These are phyloP conservation scores for Acacia acuminata DNA, from an alignment of 306 rosid species.

Conservation along the genomic window DNA sequence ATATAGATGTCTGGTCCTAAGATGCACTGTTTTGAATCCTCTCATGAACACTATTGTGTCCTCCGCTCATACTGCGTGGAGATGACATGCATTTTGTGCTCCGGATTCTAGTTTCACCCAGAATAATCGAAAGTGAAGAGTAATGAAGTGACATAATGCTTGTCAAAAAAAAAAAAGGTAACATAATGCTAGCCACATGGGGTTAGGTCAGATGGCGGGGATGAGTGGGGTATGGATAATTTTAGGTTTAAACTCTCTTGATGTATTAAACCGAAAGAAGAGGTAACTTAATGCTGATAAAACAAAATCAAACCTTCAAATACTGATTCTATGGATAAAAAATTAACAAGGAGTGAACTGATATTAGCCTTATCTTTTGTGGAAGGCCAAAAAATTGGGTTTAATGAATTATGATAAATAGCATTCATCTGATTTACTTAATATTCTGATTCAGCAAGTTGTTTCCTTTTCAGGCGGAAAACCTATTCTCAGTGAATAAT, in stretches of 20 bases:
- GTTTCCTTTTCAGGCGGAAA: slow-evolving; percentile 64
- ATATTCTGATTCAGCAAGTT: slow-evolving; percentile 14
- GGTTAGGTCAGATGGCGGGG: not conserved
- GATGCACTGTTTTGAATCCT: no score
- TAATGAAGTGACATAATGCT: no score
- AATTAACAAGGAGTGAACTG: not conserved
- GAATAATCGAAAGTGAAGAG: not conserved
- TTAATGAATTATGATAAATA: not conserved
- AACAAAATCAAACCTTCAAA: not conserved
- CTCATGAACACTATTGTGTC: no score
- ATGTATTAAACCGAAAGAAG: not conserved
- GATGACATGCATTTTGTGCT: not conserved
- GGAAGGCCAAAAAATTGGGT: not conserved
- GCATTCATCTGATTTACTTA: not conserved
- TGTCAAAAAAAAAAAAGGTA: no score
- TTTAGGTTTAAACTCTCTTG: not conserved
- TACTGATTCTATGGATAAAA: not conserved
- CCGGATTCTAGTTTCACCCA: not conserved
- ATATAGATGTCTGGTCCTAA: no score
- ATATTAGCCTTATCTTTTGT: not conserved
- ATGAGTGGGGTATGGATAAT: not conserved
- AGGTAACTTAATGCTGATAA: not conserved
- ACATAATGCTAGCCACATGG: no score
- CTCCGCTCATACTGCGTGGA: no score
- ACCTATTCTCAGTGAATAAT: slow-evolving; percentile 66